Percentiles rank a stretch among this genome's conserved stretches.
These are phyloP conservation scores for Eutrema heterophyllum DNA, from an alignment of 345 rosid genomes.

Conservation along the genomic window DNA sequence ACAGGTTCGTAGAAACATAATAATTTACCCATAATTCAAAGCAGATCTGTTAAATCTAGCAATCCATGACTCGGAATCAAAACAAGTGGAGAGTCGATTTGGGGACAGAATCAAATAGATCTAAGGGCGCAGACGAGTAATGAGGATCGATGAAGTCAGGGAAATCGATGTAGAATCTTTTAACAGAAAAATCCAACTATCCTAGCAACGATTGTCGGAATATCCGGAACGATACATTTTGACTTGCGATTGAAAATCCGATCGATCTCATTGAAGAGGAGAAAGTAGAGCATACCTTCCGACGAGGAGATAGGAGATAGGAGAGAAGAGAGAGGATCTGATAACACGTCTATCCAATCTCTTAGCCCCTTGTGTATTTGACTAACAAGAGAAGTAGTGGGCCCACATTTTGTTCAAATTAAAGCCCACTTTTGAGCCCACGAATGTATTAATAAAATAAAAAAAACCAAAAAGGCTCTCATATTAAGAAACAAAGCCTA, in stretches of 20 bases:
- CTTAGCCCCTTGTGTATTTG: neutral
- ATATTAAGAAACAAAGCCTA: too few relatives aligned
- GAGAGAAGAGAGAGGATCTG: neutral
- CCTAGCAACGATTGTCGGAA: neutral
- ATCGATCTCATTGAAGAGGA: neutral
- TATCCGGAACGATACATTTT: neutral
- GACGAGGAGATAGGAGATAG: neutral
- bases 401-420: neutral
- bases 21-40: neutral
- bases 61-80: neutral
- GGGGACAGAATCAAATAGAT: neutral
- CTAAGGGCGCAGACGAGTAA: neutral
- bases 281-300: conserved; percentile 3
- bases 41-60: conserved; percentile 6
- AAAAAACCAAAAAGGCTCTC: too few relatives aligned
- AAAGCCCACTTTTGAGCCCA: neutral
- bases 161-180: neutral
- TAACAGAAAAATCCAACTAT: neutral
- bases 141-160: neutral
- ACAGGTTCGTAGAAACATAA: neutral
- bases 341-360: conserved; percentile 5
- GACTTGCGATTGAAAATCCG: conserved; percentile 14
- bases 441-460: neutral
- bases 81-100: neutral
- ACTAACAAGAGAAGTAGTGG: neutral